Evolutionary conservation across 495 filamentous ascomycete species (phyloP).

Genomic region (Penicillium bovifimosum): DNA sequence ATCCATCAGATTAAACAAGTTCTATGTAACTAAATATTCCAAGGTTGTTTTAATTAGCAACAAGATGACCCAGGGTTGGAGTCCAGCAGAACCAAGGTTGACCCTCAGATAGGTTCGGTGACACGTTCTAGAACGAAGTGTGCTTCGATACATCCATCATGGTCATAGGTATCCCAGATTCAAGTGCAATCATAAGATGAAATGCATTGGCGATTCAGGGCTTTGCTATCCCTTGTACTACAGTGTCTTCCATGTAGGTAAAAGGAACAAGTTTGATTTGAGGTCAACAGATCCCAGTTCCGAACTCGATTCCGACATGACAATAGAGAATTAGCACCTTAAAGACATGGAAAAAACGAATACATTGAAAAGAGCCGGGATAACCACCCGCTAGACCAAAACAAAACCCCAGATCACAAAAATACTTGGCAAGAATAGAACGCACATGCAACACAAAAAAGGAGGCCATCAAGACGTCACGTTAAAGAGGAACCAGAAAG

Average conservation of each 20-base stretch:
- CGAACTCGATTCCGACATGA: conserved; percentile 5
- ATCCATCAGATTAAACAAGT: no score
- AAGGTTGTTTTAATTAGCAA: not conserved
- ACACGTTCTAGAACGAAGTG: not conserved
- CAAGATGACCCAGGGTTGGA: not conserved
- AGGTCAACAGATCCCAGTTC: not conserved
- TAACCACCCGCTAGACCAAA: conserved; percentile 13
- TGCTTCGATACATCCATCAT: conserved; percentile 15
- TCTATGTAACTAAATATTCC: no score
- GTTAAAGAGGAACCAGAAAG: conserved; percentile 28
- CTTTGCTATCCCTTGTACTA: not conserved
- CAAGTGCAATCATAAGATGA: not conserved
- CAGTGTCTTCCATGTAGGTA: not conserved
- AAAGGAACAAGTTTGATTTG: not conserved
- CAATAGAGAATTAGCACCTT: not conserved
- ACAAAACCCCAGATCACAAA: conserved; percentile 16
- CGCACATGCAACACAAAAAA: conserved; percentile 16
- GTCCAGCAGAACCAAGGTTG: not conserved
- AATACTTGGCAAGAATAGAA: conserved; percentile 17
- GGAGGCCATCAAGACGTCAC: conserved; percentile 44
- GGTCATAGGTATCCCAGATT: no score
- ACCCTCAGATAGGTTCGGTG: not conserved
- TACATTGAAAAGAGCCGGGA: conserved; percentile 7
- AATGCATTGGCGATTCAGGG: not conserved
- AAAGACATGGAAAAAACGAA: conserved; percentile 3